A percentile compares a stretch with the other conserved stretches of the same genome.
Conservation (phyloP, 2,329 filamentous ascomycete species). For the Septoria petroselini region DNA sequence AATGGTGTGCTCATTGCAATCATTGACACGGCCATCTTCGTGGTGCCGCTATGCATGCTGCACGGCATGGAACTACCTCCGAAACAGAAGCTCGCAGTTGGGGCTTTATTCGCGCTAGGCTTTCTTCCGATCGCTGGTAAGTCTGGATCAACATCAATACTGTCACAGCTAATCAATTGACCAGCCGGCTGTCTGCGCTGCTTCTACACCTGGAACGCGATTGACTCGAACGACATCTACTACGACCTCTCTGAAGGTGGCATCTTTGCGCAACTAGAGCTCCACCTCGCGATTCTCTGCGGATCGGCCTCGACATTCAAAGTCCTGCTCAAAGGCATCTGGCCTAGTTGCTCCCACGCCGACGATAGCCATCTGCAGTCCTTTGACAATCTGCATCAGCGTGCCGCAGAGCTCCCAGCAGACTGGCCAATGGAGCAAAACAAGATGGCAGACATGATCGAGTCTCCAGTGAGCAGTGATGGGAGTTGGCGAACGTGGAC, state of each 20-base stretch:
- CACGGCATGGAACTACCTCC: conserved; percentile 12
- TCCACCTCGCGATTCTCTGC: conserved; percentile 22
- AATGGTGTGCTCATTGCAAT: conserved; percentile 12
- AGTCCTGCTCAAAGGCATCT: conserved; percentile 17
- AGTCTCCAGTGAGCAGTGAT: conserved; percentile 4
- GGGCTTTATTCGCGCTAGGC: conserved; percentile 17
- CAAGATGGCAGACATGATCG: neutral
- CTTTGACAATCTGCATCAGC: conserved; percentile 3
- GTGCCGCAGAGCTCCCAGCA: neutral
- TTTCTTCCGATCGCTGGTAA: conserved; percentile 18
- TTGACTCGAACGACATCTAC: conserved; percentile 12
- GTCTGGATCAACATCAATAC: neutral
- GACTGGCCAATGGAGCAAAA: conserved; percentile 6
- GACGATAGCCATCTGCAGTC: conserved; percentile 5
- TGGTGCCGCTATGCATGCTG: conserved; percentile 19
- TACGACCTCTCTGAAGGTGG: conserved; percentile 11
- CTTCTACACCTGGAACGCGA: conserved; percentile 20
- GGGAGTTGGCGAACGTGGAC: conserved; percentile 6
- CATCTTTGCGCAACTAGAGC: conserved; percentile 19
- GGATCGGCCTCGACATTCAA: conserved; percentile 20
- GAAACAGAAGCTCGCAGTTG: conserved; percentile 16
- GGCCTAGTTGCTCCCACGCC: conserved; percentile 7
- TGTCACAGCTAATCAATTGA: neutral
- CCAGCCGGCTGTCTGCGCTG: conserved; percentile 19
- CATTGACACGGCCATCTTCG: conserved; percentile 15